These are phyloP conservation scores for Suillus spraguei DNA, from an alignment of 768 basidiomycete species.

Conservation along the genomic window DNA sequence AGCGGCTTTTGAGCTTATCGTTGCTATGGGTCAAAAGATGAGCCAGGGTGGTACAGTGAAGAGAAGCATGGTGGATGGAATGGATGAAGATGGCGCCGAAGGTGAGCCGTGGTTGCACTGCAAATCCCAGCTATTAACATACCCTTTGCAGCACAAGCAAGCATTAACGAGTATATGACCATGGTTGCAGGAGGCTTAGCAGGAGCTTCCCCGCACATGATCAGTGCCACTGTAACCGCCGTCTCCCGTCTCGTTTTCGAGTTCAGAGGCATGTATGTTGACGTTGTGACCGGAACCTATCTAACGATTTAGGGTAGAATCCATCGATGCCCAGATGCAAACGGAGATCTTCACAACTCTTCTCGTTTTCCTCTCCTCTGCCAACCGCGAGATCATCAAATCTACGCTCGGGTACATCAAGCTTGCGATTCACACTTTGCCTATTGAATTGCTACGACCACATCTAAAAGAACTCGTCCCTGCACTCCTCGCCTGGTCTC, in stretches of 20 bases:
- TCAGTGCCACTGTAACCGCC: conserved; percentile 94
- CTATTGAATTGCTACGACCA: conserved; percentile 69
- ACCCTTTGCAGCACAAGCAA: conserved; percentile 58
- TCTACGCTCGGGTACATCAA: conserved; percentile 95
- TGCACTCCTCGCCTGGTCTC: conserved; percentile 86
- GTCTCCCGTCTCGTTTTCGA: conserved; percentile 94
- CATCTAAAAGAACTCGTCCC: conserved; percentile 81
- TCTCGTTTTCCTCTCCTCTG: conserved; percentile 87
- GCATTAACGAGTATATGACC: conserved; percentile 89
- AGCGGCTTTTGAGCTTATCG: conserved; percentile 87
- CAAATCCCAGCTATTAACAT: conserved; percentile 14
- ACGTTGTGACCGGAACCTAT: neutral
- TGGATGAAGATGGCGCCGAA: conserved; percentile 70
- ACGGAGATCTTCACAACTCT: conserved; percentile 85
- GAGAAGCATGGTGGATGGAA: conserved; percentile 74
- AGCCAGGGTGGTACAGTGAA: conserved; percentile 80
- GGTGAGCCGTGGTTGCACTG: conserved; percentile 27
- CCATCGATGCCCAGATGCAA: conserved; percentile 70
- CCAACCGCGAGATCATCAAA: conserved; percentile 97
- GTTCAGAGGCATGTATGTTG: conserved; percentile 70
- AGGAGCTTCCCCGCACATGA: conserved; percentile 95
- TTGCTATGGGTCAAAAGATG: conserved; percentile 95
- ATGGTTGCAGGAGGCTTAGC: conserved; percentile 97
- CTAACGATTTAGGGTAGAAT: conserved; percentile 44
- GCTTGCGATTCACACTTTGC: conserved; percentile 85